Evolutionary conservation across 2,329 filamentous ascomycete genomes (phyloP).

Genomic region (Dothideomycetes sp.): DNA sequence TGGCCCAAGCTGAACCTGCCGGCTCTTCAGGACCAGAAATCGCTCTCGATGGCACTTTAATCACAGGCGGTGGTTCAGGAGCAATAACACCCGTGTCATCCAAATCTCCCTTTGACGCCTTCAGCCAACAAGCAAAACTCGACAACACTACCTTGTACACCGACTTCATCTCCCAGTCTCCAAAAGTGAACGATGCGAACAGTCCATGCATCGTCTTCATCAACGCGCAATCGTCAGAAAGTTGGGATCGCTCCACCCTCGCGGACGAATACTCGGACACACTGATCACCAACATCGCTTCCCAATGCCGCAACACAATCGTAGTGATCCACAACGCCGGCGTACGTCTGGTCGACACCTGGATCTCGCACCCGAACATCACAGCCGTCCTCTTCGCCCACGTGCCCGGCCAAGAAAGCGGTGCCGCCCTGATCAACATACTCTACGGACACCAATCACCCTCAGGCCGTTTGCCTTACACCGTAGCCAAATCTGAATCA

Average conservation of each 20-base stretch:
- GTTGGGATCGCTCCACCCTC: constrained; percentile 21
- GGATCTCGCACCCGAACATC: constrained; percentile 24
- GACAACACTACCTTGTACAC: constrained; percentile 20
- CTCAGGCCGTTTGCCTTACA: constrained; percentile 24
- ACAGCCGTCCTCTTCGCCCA: constrained; percentile 24
- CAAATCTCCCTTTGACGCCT: constrained; percentile 22
- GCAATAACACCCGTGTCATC: constrained; percentile 19
- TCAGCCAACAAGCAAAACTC: constrained; percentile 19
- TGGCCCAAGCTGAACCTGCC: constrained; percentile 30
- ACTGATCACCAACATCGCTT: constrained; percentile 23
- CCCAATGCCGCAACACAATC: constrained; percentile 24
- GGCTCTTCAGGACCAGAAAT: constrained; percentile 13
- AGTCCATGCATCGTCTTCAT: constrained; percentile 25
- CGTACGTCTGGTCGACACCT: constrained; percentile 22
- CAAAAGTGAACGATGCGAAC: constrained; percentile 18
- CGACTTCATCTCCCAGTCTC: constrained; percentile 21
- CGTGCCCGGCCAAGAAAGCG: constrained; percentile 23
- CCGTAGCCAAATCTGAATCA: constrained; percentile 24
- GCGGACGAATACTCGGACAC: constrained; percentile 22
- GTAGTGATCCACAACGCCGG: constrained; percentile 26
- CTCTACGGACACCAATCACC: constrained; percentile 24
- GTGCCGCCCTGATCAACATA: constrained; percentile 22
- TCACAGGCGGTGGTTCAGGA: constrained; percentile 23
- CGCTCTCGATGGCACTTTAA: constrained; percentile 23
- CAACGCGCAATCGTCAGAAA: constrained; percentile 23